Percentiles rank a stretch among this genome's conserved stretches.
phyloP scores from a whole-genome alignment of 805 yeast species.

The Candida maltosa region DNA sequence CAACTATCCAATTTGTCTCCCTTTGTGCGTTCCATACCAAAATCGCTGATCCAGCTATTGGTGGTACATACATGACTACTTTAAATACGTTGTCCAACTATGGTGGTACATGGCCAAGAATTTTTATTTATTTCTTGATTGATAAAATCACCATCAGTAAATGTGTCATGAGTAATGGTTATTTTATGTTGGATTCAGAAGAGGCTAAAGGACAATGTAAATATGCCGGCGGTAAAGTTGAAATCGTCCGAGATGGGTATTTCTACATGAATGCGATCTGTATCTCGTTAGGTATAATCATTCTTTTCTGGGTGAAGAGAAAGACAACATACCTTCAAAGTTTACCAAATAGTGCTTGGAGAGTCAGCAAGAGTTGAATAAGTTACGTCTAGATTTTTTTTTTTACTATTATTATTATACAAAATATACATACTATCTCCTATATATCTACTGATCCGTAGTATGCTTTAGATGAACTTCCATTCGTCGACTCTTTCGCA shows the following conservation, averaged over 20 bases:
- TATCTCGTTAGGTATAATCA: slow-evolving; percentile 57
- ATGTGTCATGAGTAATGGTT: slow-evolving; percentile 39
- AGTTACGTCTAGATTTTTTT: slow-evolving; percentile 1
- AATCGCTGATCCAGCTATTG: slow-evolving; percentile 92
- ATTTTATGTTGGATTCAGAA: slow-evolving; percentile 20
- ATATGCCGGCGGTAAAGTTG: slow-evolving; percentile 53
- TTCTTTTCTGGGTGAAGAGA: slow-evolving; percentile 66
- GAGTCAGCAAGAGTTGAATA: too few species aligned
- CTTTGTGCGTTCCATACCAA: slow-evolving; percentile 92
- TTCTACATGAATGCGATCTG: slow-evolving; percentile 74
- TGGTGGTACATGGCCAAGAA: slow-evolving; percentile 97
- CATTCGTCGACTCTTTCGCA: too few species aligned
- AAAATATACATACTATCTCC: too few species aligned
- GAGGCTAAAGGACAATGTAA: slow-evolving; percentile 48
- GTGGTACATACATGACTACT: slow-evolving; percentile 98
- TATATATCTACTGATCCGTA: too few species aligned
- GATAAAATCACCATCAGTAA: slow-evolving; percentile 69
- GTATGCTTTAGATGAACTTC: too few species aligned
- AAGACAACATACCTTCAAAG: slow-evolving; percentile 66
- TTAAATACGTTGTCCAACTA: slow-evolving; percentile 86
- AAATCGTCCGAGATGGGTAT: slow-evolving; percentile 72
- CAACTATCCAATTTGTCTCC: slow-evolving; percentile 92
- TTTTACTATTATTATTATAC: background rate
- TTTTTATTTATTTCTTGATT: slow-evolving; percentile 74
- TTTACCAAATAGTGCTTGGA: slow-evolving; percentile 76